Evolutionary conservation across 192 early-diverging fungal species (phyloP), one percentile per base, ranked within the genome.

Genomic region (Coemansia sp.): DNA sequence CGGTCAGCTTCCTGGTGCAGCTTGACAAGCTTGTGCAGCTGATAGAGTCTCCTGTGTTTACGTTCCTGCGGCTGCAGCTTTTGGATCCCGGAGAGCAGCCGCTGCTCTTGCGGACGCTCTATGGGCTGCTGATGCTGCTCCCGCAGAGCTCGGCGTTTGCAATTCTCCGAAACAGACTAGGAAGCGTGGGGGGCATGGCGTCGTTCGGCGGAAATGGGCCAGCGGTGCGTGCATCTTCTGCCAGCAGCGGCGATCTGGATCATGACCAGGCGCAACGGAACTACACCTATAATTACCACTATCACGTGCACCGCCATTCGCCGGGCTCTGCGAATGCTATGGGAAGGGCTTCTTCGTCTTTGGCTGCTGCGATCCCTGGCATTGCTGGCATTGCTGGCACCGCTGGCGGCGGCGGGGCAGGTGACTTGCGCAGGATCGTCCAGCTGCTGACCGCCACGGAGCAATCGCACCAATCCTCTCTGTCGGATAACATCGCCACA

Each of bases 11-110:
- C 33, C 76, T 99, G 20, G 94, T 99, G 39, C 97, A 98, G 71
- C 89, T 98, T 26, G 98, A 99, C 72, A 99, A 98, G 67, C 88
- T 99, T 4, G 98, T 99, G 34, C 97, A 98, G 79, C 84, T 99
- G 6, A 72, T 99, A 18, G 98, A 99, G 77, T 94, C 93, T 1
- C 98, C 98, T 9, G 95, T 99, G 16, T 99, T 99, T 83, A 97
- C 96, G 7, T 93, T 92, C 66, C 79, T 99, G 26, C 87, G 98
- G 5, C 77, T 99, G 56, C 96, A 98, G 78, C 83, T 99, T 8
- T 76, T 98, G 39, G 98, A 99, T 59, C 95, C 97, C 0, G 88
- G 92, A 11, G 83, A 86, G 78, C 89, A 97, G 71, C 94, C 97
- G n/a, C 75, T 90, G 69, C 85, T 99, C 38, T 89, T 91, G 84